Conservation (phyloP, 768 basidiomycete species). For the Mycena rosella region DNA sequence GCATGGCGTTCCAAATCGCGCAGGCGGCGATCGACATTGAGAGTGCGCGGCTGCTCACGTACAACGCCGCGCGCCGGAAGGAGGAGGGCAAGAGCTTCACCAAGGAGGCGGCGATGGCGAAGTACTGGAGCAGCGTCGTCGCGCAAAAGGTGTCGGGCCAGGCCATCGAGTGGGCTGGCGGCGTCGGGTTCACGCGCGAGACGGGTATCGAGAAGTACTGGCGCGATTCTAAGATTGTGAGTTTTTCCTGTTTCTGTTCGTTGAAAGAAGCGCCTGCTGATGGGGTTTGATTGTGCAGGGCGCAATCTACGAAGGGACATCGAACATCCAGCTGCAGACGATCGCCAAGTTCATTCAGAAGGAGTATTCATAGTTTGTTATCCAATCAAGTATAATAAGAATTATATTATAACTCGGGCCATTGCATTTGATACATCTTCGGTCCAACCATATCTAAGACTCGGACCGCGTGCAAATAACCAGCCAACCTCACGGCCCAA, state of each 20-base stretch:
- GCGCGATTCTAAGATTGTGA: constrained; percentile 96
- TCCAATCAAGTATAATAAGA: background rate
- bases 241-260: constrained; percentile 44
- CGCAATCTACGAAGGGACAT: constrained; percentile 94
- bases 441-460: too few relatives aligned
- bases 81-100: constrained; percentile 90
- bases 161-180: constrained; percentile 98
- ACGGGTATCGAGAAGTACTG: constrained; percentile 97
- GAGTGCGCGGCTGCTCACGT: constrained; percentile 89
- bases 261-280: background rate
- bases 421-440: too few relatives aligned
- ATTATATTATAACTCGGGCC: too few relatives aligned
- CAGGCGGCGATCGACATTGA: constrained; percentile 92
- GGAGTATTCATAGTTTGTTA: constrained; percentile 69
- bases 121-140: constrained; percentile 90
- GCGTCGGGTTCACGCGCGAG: constrained; percentile 92
- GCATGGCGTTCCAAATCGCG: constrained; percentile 95
- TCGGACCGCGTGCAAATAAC: too few relatives aligned
- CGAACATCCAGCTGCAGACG: constrained; percentile 98
- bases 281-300: constrained; percentile 61
- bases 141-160: constrained; percentile 89
- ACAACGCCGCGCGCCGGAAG: constrained; percentile 96
- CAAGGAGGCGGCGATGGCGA: constrained; percentile 98
- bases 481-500: too few relatives aligned
- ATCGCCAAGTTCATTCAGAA: constrained; percentile 94